Percentiles rank a stretch among this genome's conserved stretches.
These are phyloP conservation scores for Silybum marianum DNA, from an alignment of 129 eudicot species.

Conservation along the genomic window DNA sequence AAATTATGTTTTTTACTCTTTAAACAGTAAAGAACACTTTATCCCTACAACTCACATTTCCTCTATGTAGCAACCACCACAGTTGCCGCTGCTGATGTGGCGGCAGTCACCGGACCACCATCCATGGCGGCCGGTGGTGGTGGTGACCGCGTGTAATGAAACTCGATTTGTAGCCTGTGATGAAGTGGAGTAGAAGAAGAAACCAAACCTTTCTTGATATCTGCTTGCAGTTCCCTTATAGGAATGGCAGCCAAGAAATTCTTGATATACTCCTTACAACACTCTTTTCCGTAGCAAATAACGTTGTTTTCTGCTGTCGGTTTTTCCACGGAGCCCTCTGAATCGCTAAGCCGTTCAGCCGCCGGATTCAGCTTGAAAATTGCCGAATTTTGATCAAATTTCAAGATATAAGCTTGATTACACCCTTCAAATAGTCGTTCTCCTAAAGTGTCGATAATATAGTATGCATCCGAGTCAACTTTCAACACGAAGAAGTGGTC, in stretches of 20 bases:
- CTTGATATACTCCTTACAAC: conserved; percentile 84
- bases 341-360: conserved; percentile 16
- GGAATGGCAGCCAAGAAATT: conserved; percentile 87
- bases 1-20: conserved; percentile 15
- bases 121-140: neutral
- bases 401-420: conserved; percentile 79
- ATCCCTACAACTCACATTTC: conserved; percentile 16
- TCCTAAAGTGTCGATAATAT: conserved; percentile 89
- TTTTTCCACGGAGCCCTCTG: conserved; percentile 29
- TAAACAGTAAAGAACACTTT: conserved; percentile 15
- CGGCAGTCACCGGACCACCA: neutral
- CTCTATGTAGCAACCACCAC: conserved; percentile 20
- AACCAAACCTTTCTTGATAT: conserved; percentile 71
- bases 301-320: conserved; percentile 35
- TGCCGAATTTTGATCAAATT: conserved; percentile 64
- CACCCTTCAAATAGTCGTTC: conserved; percentile 96
- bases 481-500: conserved; percentile 94
- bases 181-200: conserved; percentile 58
- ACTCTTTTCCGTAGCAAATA: conserved; percentile 66
- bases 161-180: conserved; percentile 80
- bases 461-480: conserved; percentile 78
- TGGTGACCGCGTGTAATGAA: conserved; percentile 62
- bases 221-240: conserved; percentile 70
- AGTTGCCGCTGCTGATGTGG: conserved; percentile 18
- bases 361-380: conserved; percentile 46